These are phyloP conservation scores for Beauveria varroae DNA, from an alignment of 2,329 filamentous ascomycete species.

Conservation along the genomic window DNA sequence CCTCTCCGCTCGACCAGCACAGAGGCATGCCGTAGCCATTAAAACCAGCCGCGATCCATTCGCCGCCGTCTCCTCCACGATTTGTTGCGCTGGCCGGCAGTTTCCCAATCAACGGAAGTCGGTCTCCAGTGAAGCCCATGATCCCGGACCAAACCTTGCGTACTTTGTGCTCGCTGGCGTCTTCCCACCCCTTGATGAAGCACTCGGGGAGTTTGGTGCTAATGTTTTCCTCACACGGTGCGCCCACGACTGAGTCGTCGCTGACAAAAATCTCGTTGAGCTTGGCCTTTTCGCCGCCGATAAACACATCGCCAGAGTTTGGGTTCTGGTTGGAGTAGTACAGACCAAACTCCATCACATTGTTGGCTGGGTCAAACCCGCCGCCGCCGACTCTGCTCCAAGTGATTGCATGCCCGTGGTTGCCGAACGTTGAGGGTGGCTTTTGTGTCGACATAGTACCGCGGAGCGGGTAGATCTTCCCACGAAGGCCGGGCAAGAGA, in stretches of 20 bases:
- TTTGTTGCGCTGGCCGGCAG: conserved; percentile 24
- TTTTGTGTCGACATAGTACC: conserved; percentile 42
- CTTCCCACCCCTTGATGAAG: conserved; percentile 25
- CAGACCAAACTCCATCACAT: conserved; percentile 24
- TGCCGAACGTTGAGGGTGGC: conserved; percentile 21
- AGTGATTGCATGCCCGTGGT: conserved; percentile 25
- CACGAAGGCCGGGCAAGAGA: conserved; percentile 39
- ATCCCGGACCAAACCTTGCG: conserved; percentile 40
- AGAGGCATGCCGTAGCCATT: conserved; percentile 43
- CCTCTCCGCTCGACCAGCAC: conserved; percentile 40
- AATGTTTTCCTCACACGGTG: conserved; percentile 23
- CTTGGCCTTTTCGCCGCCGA: conserved; percentile 40
- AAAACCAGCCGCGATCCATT: conserved; percentile 43
- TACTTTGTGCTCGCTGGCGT: conserved; percentile 14
- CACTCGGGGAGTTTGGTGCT: conserved; percentile 28
- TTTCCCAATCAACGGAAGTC: conserved; percentile 38
- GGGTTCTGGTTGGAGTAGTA: conserved; percentile 21
- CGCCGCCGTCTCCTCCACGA: conserved; percentile 20
- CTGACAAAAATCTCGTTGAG: conserved; percentile 32
- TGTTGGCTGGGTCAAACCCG: conserved; percentile 39
- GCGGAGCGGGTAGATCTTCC: conserved; percentile 34
- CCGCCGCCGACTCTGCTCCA: conserved; percentile 39
- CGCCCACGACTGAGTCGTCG: conserved; percentile 34
- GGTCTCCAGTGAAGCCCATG: conserved; percentile 37
- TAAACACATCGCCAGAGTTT: conserved; percentile 36